Evolutionary conservation across 2,329 filamentous ascomycete species (phyloP).

Genomic region (Fusarium brachygibbosum): DNA sequence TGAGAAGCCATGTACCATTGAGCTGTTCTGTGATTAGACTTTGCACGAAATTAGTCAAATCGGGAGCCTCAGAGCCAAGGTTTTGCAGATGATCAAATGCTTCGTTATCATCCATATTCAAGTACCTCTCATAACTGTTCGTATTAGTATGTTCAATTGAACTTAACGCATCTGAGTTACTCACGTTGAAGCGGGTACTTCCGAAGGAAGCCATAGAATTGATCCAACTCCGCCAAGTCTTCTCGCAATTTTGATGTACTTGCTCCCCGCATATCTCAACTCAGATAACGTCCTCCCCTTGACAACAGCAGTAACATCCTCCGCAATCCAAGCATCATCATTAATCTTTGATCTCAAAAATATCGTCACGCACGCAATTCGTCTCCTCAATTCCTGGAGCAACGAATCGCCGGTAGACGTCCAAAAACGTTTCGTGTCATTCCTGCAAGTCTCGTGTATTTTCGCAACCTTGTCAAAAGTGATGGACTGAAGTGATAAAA

Average conservation of each 20-base stretch:
- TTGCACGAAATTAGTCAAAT: constrained; percentile 44
- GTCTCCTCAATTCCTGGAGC: constrained; percentile 48
- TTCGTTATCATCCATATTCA: constrained; percentile 53
- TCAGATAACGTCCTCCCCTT: constrained; percentile 46
- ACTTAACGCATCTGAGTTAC: background rate
- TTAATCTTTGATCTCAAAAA: constrained; percentile 50
- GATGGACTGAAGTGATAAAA: constrained; percentile 40
- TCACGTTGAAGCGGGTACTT: constrained; percentile 54
- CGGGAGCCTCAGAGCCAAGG: constrained; percentile 30
- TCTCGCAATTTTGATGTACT: constrained; percentile 54
- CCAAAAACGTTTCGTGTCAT: constrained; percentile 49
- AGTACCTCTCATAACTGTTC: constrained; percentile 51
- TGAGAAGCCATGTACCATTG: constrained; percentile 7
- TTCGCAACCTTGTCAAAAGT: constrained; percentile 30
- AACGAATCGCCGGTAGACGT: constrained; percentile 9
- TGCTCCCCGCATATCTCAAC: constrained; percentile 51
- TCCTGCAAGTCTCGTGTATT: constrained; percentile 24
- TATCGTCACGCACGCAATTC: constrained; percentile 50
- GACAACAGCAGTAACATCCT: constrained; percentile 38
- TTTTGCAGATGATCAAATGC: constrained; percentile 48
- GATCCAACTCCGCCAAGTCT: constrained; percentile 50
- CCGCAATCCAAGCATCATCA: constrained; percentile 36
- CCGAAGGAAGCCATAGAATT: constrained; percentile 52
- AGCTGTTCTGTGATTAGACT: constrained; percentile 43
- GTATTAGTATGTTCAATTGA: background rate